Base-by-base conservation (phyloP, 1,284 basidiomycete genomes). In the Cutaneotrichosporon spelunceum region DNA sequence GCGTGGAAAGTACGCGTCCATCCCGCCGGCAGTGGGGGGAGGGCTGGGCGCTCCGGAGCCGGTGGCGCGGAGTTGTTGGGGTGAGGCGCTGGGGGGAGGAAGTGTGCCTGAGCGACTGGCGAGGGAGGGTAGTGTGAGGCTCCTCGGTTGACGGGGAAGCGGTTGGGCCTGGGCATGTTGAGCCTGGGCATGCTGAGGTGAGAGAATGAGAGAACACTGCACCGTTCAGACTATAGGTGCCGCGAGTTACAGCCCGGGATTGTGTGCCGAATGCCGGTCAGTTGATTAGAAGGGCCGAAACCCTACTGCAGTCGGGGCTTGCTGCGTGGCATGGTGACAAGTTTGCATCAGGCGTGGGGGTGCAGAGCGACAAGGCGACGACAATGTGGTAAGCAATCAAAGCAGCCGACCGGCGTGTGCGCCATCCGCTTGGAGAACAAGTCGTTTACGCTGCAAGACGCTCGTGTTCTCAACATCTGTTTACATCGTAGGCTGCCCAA, bases 1-100 rank as follows among this genome's bases (percentile, higher is more conserved):
- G 60, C 60, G 26, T 61, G 60, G 26, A 39, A 48, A 10, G 39
- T 57, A 10, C 60, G 55, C n/a, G 33, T 33, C 55, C 55, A 61
- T 4, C 60, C 60, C 61, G 9, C 68, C 6, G 60, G 60, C 1
- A 47, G 30, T 14, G 53, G 53, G 11, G 45, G 13, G 9, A 45
- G 76, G 71, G 36, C 62, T 47, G 54, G 63, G 33, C 36, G 45
- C 16, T 24, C 63, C 3, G 59, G 59, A 1, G 36, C 26, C 1
- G 58, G 34, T 1, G 58, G 61, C 2, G 64, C 64, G 3, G 9
- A 5, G 39, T 45, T 54, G 10, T 45, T 55, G 5, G 64, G 64
- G 23, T 57, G 64, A 1, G 61, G 58, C 7, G 57, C 58, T 16
- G 62, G 27, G 26, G 48, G 26, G 45, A 61, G 63, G 26, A 64